Percentiles rank a stretch among this genome's conserved stretches.
phyloP scores from a whole-genome alignment of 148 eudicot species.

The Rhododendron henanense region DNA sequence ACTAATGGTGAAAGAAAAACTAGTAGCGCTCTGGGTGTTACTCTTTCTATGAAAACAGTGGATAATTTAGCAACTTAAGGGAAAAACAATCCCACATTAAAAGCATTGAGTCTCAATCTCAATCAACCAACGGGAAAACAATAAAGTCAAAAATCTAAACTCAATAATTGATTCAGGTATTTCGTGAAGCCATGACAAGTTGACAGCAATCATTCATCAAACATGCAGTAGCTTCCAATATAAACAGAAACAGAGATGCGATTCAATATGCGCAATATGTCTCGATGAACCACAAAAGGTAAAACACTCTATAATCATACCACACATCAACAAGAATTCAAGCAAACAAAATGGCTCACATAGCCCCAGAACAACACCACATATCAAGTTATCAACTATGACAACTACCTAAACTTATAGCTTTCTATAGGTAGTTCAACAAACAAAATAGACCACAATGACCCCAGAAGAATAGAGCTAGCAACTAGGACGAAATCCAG shows the following conservation, averaged over 20 bases:
- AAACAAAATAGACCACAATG: neutral
- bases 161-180: neutral
- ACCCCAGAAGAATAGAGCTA: neutral
- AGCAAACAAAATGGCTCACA: conserved; percentile 4
- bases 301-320: neutral
- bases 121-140: neutral
- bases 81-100: neutral
- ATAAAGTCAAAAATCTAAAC: neutral
- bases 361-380: neutral
- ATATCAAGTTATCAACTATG: neutral
- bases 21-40: neutral
- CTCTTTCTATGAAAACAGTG: neutral
- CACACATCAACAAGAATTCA: neutral
- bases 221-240: neutral
- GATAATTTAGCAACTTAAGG: neutral
- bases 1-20: neutral
- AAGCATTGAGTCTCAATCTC: neutral
- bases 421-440: neutral
- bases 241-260: neutral
- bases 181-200: neutral
- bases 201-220: neutral
- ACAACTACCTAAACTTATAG: neutral
- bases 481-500: neutral
- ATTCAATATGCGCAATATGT: neutral
- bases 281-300: neutral